Evolutionary conservation across 495 filamentous ascomycete species (phyloP), one percentile per base, ranked within the genome.

Genomic region (Podospora sp.): DNA sequence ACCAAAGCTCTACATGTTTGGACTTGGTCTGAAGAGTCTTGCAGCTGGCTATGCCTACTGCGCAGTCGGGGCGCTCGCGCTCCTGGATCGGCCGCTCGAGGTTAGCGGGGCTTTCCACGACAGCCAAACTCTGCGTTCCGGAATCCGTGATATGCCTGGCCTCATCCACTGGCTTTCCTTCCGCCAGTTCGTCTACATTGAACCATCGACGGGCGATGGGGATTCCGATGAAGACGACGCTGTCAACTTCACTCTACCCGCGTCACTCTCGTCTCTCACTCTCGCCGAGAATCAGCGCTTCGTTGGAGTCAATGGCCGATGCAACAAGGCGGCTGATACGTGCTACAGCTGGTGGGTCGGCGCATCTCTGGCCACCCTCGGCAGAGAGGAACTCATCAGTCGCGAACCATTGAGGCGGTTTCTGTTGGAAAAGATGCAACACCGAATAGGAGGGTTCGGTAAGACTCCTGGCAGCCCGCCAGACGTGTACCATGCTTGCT

Each of bases 291-390:
- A 69, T 72, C 51, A 75, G 69, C 69, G 78, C 8, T 49, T 75
- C 83, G 76, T 82, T 7, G 94, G 92, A 24, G 92, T 96, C 74
- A 96, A 94, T 71, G 95, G 95, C 52, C 87, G 95, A 36, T 86
- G 84, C 67, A 97, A 97, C 79, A 99, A 99, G 74, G 76, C 86
- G 14, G 88, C 89, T 21, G 95, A 99, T 78, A 98, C 94, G 1
- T 99, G 95, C 77, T 98, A 99, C 77, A 88, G 86, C 6, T 99
- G 93, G 82, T 99, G 95, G 95, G 91, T 90, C 1, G 83, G 83
- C 27, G 93, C 86, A 12, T 87, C 92, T 6, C 77, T 98, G 7
- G 79, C 81, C 58, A 89, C 92, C 69, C 83, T 98, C 18, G 84
- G 87, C 24, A 81, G 86, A 61, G 75, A 85, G 14, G 69, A 82